phyloP scores from a whole-genome alignment of 1,284 basidiomycete species.

The Austroboletus niveus region DNA sequence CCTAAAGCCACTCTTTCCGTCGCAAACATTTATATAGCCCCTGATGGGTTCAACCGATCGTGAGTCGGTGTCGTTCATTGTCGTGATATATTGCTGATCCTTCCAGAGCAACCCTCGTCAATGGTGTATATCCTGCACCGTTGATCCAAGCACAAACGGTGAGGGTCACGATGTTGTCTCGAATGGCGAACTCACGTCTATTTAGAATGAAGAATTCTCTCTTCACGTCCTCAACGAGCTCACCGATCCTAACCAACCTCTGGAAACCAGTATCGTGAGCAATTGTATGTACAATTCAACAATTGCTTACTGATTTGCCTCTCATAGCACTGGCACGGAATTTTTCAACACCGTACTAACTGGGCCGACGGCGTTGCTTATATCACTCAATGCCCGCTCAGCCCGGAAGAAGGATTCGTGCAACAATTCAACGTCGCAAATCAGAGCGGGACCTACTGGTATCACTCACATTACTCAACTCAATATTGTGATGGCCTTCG shows the following conservation, averaged over 20 bases:
- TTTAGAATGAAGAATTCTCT: conserved; percentile 10
- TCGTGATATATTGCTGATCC: not conserved
- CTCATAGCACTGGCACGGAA: conserved; percentile 37
- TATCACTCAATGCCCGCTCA: conserved; percentile 36
- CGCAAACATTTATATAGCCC: conserved; percentile 23
- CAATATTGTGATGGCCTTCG: conserved; percentile 49
- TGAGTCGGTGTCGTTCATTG: conserved; percentile 7
- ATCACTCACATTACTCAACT: not conserved
- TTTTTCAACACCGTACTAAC: conserved; percentile 30
- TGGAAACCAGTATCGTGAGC: conserved; percentile 30
- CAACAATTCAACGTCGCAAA: conserved; percentile 8
- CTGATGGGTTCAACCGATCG: conserved; percentile 30
- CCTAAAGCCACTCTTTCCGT: conserved; percentile 9
- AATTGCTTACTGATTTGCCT: not conserved
- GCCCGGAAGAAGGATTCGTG: conserved; percentile 20
- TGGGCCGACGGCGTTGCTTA: conserved; percentile 33
- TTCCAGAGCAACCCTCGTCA: conserved; percentile 11
- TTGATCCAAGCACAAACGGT: conserved; percentile 18
- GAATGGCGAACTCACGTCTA: conserved; percentile 10
- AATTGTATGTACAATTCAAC: not conserved
- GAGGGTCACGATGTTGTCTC: not conserved
- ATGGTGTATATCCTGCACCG: conserved; percentile 15
- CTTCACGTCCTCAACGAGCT: conserved; percentile 29
- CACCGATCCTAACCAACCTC: conserved; percentile 24
- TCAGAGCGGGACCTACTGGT: not conserved